These are phyloP conservation scores for Candida rishiriensis DNA, from an alignment of 805 yeast species.

Conservation along the genomic window DNA sequence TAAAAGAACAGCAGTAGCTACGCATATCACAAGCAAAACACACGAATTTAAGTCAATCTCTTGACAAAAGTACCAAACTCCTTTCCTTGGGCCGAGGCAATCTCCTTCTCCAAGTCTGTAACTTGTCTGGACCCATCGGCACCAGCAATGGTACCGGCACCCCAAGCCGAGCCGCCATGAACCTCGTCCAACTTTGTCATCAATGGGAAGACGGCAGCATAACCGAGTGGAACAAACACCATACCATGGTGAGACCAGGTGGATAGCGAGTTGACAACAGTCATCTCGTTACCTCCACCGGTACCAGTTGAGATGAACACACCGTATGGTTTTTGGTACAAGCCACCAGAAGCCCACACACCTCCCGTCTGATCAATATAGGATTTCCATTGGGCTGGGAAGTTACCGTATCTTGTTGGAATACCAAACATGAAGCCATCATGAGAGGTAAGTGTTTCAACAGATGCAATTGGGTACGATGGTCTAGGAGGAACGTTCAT, in stretches of 20 bases:
- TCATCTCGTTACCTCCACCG: conserved; percentile 73
- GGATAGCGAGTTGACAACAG: conserved; percentile 55
- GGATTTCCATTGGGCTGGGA: conserved; percentile 71
- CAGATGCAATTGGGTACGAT: conserved; percentile 52
- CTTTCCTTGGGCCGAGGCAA: conserved; percentile 67
- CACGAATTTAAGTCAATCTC: conserved; percentile 22
- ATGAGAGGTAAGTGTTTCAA: conserved; percentile 52
- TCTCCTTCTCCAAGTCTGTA: conserved; percentile 53
- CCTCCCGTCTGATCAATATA: conserved; percentile 79
- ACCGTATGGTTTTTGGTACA: conserved; percentile 71
- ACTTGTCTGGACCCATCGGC: conserved; percentile 73
- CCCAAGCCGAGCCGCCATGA: conserved; percentile 86
- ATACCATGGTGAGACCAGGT: conserved; percentile 73
- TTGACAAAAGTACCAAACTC: conserved; percentile 47
- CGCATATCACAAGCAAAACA: too few relatives aligned
- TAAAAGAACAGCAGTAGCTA: too few relatives aligned
- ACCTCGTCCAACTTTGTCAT: conserved; percentile 56
- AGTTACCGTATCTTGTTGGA: conserved; percentile 74
- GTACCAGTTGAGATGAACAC: conserved; percentile 67
- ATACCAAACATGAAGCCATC: conserved; percentile 76
- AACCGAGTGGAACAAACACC: conserved; percentile 74
- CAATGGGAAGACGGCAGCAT: conserved; percentile 50
- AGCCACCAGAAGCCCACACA: conserved; percentile 67
- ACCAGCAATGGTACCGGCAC: conserved; percentile 77
- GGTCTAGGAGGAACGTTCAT: conserved; percentile 66